Evolutionary conservation across 768 basidiomycete genomes (phyloP).

Genomic region (Tricholoma furcatifolium): DNA sequence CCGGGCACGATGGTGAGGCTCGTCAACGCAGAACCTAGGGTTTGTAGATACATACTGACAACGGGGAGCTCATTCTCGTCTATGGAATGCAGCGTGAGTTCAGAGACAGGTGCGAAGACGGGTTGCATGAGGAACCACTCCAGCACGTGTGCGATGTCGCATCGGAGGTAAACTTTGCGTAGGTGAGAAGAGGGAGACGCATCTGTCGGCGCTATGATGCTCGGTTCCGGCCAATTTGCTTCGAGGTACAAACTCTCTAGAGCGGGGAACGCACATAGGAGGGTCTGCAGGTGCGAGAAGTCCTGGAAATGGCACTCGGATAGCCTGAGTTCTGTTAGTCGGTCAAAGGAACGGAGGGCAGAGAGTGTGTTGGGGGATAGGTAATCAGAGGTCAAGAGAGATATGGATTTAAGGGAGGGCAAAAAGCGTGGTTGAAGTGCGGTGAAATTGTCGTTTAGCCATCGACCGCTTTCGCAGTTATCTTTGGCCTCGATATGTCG

Average conservation of each 20-base stretch:
- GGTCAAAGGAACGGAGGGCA: constrained; percentile 9
- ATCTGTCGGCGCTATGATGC: neutral
- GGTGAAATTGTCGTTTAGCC: constrained; percentile 4
- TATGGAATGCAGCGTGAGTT: constrained; percentile 13
- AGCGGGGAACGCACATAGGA: constrained; percentile 13
- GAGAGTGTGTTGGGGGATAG: constrained; percentile 4
- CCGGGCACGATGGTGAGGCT: constrained; percentile 9
- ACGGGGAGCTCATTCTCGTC: constrained; percentile 9
- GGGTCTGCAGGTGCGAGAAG: constrained; percentile 12
- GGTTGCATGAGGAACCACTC: constrained; percentile 15
- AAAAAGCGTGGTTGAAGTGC: constrained; percentile 8
- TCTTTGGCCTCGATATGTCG: constrained; percentile 13
- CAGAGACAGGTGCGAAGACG: constrained; percentile 8
- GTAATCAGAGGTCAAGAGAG: constrained; percentile 8
- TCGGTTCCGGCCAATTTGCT: constrained; percentile 15
- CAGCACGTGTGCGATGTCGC: constrained; percentile 14
- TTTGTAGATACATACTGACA: constrained; percentile 12
- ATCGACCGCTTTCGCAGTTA: constrained; percentile 9
- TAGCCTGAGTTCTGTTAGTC: constrained; percentile 11
- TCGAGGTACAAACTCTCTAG: constrained; percentile 14
- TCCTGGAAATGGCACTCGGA: constrained; percentile 13
- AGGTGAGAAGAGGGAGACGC: constrained; percentile 7
- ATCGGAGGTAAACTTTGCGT: constrained; percentile 15
- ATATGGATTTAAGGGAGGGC: constrained; percentile 10
- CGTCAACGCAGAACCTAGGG: constrained; percentile 12